Evolutionary conservation across 352 stramenopile species (phyloP), one percentile per base, ranked within the genome.

Genomic region (Globisporangium paddicum): DNA sequence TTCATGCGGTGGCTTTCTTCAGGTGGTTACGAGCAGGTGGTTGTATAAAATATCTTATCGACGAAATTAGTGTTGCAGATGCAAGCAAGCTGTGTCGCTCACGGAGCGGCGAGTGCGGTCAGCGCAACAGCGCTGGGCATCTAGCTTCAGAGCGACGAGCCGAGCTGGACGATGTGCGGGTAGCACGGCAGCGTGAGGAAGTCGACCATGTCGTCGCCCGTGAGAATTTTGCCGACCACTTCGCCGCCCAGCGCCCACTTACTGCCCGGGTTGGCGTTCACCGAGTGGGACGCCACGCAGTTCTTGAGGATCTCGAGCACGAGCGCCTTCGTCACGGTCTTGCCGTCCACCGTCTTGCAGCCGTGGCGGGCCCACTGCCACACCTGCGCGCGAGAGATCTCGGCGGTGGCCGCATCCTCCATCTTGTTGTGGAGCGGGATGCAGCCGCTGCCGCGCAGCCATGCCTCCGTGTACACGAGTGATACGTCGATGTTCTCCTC

Each of bases 371-470:
- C 75, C 91, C 90, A 98, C 71, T 97, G 89, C 93, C 91, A 98
- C 63, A 98, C 94, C 64, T 98, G 93, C 16, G 88, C 90, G 51
- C 93, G 84, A 54, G 87, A 96, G 58, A 98, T 98, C 70, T 98
- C 93, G 28, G 93, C 93, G 46, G 93, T 98, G 25, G 93, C 93
- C 16, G 93, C 93, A 71, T 98, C 93, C 72, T 98, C 93, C 93
- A 98, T 98, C 64, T 96, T 93, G 75, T 97, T 94, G 72, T 98
- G 83, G 25, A 98, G 71, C 55, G 93, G 91, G 66, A 98, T 97
- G 72, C 91, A 98, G 26, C 93, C 93, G 51, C 90, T 86, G 54
- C 93, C 93, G 34, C 93, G 79, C 55, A 98, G 79, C 93, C 93
- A 98, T 38, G 93, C 93, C 68, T 98, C 93, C 37, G 89, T 96